Evolutionary conservation across 2,329 filamentous ascomycete species (phyloP).

Genomic region (Fusarium sp.): DNA sequence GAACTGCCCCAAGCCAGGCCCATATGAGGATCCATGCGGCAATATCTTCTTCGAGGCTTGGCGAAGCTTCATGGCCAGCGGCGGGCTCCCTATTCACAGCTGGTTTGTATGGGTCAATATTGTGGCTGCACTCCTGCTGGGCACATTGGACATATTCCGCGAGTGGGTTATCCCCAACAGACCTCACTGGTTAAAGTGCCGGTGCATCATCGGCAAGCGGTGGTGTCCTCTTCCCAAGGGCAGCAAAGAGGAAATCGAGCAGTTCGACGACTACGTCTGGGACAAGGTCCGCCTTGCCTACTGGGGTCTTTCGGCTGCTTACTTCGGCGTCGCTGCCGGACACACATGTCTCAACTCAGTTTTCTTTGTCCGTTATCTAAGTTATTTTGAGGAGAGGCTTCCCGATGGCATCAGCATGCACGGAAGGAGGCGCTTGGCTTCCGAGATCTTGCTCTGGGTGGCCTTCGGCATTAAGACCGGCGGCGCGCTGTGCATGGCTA

Average conservation of each 20-base stretch:
- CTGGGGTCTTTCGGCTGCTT: constrained; percentile 41
- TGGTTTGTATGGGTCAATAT: constrained; percentile 38
- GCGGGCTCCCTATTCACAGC: constrained; percentile 31
- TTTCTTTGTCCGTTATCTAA: constrained; percentile 37
- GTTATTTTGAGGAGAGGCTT: constrained; percentile 38
- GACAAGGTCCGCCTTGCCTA: constrained; percentile 45
- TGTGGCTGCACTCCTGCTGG: constrained; percentile 29
- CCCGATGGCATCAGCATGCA: constrained; percentile 46
- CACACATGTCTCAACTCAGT: constrained; percentile 35
- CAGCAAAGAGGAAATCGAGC: constrained; percentile 46
- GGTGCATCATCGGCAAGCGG: constrained; percentile 45
- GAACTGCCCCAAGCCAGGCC: constrained; percentile 38
- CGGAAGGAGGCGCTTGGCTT: constrained; percentile 24
- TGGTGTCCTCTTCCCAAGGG: constrained; percentile 44
- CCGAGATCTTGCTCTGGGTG: constrained; percentile 39
- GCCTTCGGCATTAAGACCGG: constrained; percentile 36
- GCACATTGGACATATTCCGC: constrained; percentile 24
- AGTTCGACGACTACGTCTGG: constrained; percentile 45
- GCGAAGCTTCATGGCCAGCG: constrained; percentile 34
- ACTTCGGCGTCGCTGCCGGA: constrained; percentile 37
- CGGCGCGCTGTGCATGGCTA: constrained; percentile 40
- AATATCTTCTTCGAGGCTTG: constrained; percentile 49
- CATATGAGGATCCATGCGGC: constrained; percentile 35
- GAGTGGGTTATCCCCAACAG: constrained; percentile 47
- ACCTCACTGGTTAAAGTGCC: constrained; percentile 47